Conservation (phyloP, 345 rosid species). For the Gossypium stocksii region DNA sequence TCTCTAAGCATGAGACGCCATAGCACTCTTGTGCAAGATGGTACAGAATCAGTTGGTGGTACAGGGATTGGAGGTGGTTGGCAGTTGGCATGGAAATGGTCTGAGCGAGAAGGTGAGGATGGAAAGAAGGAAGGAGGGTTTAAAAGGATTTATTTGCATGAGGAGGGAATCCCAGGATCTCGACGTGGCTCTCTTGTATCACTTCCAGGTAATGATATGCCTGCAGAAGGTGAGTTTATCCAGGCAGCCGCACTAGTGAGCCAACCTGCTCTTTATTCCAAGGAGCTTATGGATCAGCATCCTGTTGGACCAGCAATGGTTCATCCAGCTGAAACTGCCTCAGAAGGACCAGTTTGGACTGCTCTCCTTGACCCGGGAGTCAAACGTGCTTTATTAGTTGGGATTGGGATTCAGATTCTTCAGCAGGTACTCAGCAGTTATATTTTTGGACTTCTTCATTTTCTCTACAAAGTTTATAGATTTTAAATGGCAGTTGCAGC, state of each 20-base stretch:
- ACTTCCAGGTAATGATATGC: constrained; percentile 51
- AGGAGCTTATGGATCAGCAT: constrained; percentile 46
- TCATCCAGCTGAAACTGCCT: constrained; percentile 51
- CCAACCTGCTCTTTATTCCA: constrained; percentile 68
- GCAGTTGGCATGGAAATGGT: constrained; percentile 93
- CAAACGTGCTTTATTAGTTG: constrained; percentile 77
- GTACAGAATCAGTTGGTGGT: constrained; percentile 51
- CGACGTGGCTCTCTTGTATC: constrained; percentile 78
- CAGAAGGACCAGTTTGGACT: constrained; percentile 62
- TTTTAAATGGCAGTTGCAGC: too few relatives aligned
- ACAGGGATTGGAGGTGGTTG: constrained; percentile 97
- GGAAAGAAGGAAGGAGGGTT: constrained; percentile 74
- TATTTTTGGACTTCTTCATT: neutral
- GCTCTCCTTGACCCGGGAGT: constrained; percentile 91
- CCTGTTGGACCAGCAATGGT: constrained; percentile 71
- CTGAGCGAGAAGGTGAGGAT: constrained; percentile 61
- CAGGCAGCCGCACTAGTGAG: constrained; percentile 93
- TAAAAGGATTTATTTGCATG: constrained; percentile 77
- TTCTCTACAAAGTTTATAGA: too few relatives aligned
- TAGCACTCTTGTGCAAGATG: constrained; percentile 65
- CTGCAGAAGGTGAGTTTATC: constrained; percentile 58
- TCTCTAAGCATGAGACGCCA: constrained; percentile 57
- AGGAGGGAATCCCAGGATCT: constrained; percentile 68
- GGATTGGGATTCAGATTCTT: constrained; percentile 86
- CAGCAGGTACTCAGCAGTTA: constrained; percentile 59